A percentile compares a stretch with the other conserved stretches of the same genome.
Conservation (phyloP, 306 rosid genomes). For the Astragalus glycyphyllos region DNA sequence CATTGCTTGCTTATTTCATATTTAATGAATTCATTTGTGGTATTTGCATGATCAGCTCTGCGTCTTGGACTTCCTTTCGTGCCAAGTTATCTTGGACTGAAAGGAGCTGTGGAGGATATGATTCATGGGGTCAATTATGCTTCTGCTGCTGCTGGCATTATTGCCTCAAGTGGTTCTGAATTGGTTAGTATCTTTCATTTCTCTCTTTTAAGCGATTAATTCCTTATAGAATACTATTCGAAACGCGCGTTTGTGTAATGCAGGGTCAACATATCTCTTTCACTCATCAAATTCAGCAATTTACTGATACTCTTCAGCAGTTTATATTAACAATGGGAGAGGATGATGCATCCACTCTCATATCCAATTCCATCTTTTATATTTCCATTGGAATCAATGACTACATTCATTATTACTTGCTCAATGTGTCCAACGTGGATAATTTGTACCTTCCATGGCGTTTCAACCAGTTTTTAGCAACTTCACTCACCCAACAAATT, state of each 20-base stretch:
- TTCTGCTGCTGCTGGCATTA: conserved; percentile 94
- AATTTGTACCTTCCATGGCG: conserved; percentile 75
- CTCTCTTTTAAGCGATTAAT: too few relatives aligned
- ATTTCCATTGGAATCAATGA: conserved; percentile 90
- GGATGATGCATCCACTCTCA: conserved; percentile 57
- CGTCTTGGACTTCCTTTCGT: conserved; percentile 91
- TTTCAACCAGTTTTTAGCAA: conserved; percentile 79
- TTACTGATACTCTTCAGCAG: conserved; percentile 72
- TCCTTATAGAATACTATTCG: not conserved
- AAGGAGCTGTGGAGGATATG: conserved; percentile 66
- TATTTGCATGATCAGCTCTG: conserved; percentile 49
- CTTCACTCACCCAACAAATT: conserved; percentile 61
- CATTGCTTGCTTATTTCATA: not conserved
- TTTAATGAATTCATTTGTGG: not conserved
- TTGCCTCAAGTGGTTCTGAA: conserved; percentile 84
- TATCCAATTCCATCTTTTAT: conserved; percentile 69
- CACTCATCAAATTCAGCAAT: conserved; percentile 84
- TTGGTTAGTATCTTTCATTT: conserved; percentile 72
- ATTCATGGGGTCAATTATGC: conserved; percentile 82
- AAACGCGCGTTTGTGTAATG: not conserved
- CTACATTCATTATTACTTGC: conserved; percentile 86
- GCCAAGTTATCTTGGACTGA: conserved; percentile 83
- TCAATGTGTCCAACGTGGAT: conserved; percentile 69
- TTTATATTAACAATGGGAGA: conserved; percentile 74
- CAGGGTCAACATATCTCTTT: conserved; percentile 91